Conservation (phyloP, 805 yeast genomes). For the Candida nemodendra region DNA sequence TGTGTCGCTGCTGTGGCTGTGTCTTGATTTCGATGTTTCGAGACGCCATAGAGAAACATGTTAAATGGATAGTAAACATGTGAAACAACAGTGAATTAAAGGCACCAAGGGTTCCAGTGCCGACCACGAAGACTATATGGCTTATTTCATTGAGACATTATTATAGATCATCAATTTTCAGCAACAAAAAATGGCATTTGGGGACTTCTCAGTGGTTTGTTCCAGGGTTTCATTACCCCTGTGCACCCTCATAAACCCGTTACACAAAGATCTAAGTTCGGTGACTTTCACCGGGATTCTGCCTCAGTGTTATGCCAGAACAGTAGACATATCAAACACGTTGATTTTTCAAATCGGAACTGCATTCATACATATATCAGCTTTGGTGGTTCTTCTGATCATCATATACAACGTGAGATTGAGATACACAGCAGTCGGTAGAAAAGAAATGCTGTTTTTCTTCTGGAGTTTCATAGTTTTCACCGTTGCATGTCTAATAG, state of each 20-base stretch:
- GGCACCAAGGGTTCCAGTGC: too few species aligned
- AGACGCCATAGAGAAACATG: too few species aligned
- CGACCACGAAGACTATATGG: too few species aligned
- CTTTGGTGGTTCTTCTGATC: constrained; percentile 60
- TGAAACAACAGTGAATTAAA: too few species aligned
- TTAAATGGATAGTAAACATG: too few species aligned
- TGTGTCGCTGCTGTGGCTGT: too few species aligned
- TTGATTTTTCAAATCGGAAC: constrained; percentile 86
- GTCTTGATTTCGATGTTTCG: too few species aligned
- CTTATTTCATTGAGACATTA: too few species aligned
- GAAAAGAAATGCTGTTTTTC: constrained; percentile 79
- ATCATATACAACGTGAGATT: constrained; percentile 75
- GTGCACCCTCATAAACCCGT: constrained; percentile 69
- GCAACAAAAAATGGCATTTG: constrained; percentile 52
- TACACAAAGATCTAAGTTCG: constrained; percentile 24
- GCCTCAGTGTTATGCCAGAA: constrained; percentile 79
- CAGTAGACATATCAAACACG: constrained; percentile 87
- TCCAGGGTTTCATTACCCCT: constrained; percentile 69
- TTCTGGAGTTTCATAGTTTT: constrained; percentile 59
- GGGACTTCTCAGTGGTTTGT: constrained; percentile 65
- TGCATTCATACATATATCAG: constrained; percentile 80
- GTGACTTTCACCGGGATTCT: constrained; percentile 57
- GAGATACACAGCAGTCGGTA: constrained; percentile 93
- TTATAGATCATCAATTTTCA: too few species aligned
- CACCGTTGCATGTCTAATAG: constrained; percentile 65